Base-by-base conservation (phyloP, 345 rosid genomes). In the Lepidium africanum region DNA sequence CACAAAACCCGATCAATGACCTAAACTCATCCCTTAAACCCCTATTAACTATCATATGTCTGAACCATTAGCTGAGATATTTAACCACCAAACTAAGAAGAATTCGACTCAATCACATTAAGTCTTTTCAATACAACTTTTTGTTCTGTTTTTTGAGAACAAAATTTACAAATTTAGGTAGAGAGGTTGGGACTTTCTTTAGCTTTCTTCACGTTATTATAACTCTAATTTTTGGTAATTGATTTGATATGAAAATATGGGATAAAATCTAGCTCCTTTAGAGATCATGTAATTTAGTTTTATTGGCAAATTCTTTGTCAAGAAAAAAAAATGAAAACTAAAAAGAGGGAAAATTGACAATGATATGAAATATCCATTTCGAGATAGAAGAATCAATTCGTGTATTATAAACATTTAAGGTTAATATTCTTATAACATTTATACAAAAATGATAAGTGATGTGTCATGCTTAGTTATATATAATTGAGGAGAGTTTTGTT, bases 181-280 rank as follows among this genome's bases (percentile, higher is more conserved):
- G 23, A 15, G 50, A 55, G 15, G 59, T 19, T 56, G 59, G 53
- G 71, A 65, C 39, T 32, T 48, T 48, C 32, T 45, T 12, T 45
- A 43, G 55, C 37, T 63, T 54, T 65, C 70, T 65, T 65, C 76
- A 72, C 53, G 71, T 65, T 39, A 39, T 56, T 46, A 19, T 10
- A 39, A 40, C 1, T 57, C 76, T 65, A 56, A 9, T 2, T 48
- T 36, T 71, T 71, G 58, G 56, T 25, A 45, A 5, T 12, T 54
- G 21, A 11, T 45, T 55, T 46, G 46, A 14, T 21, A 43, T 52
- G 68, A 35, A 23, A 32, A 5, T n/a, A n/a, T 57, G 47, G 33
- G n/a, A n/a, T 43, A 25, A 63, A 21, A 27, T 52, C 32, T 68
- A 33, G 52, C 67, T 51, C 50, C n/a, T 13, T 25, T 70, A 33